Percentiles rank a stretch among this genome's conserved stretches.
Conservation (phyloP, 2,329 filamentous ascomycete genomes). For the Fusarium continuum region DNA sequence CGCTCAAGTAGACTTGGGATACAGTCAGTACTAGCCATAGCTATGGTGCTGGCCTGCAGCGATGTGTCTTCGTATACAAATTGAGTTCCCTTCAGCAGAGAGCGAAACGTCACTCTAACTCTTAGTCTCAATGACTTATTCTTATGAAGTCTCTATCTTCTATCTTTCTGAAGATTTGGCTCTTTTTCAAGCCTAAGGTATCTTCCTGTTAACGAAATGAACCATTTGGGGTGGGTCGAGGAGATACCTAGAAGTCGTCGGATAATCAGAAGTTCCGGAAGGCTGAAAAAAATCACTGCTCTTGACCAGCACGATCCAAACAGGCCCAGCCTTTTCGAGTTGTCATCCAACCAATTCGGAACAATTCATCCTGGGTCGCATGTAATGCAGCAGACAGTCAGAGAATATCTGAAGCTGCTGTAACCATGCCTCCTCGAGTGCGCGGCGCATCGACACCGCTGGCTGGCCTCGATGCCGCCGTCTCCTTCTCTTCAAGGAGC, state of each 20-base stretch:
- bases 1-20: neutral
- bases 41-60: too few relatives aligned
- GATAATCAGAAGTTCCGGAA: slow-evolving; percentile 24
- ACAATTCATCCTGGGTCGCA: slow-evolving; percentile 40
- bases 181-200: too few relatives aligned
- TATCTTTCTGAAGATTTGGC: neutral
- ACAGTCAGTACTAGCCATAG: too few relatives aligned
- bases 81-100: too few relatives aligned
- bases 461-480: slow-evolving; percentile 45
- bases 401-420: slow-evolving; percentile 28
- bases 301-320: slow-evolving; percentile 9
- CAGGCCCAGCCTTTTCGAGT: slow-evolving; percentile 20
- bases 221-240: neutral
- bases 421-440: slow-evolving; percentile 49
- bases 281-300: slow-evolving; percentile 41
- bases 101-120: too few relatives aligned
- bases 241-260: neutral
- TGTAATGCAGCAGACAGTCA: slow-evolving; percentile 37
- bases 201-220: too few relatives aligned
- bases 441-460: slow-evolving; percentile 43
- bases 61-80: too few relatives aligned
- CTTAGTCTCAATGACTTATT: too few relatives aligned
- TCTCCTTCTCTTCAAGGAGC: slow-evolving; percentile 24
- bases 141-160: too few relatives aligned
- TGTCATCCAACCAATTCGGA: slow-evolving; percentile 35